Percentiles rank a stretch among this genome's conserved stretches.
These are phyloP conservation scores for Ligustrum vulgare DNA, from an alignment of 257 asterid species.

Conservation along the genomic window DNA sequence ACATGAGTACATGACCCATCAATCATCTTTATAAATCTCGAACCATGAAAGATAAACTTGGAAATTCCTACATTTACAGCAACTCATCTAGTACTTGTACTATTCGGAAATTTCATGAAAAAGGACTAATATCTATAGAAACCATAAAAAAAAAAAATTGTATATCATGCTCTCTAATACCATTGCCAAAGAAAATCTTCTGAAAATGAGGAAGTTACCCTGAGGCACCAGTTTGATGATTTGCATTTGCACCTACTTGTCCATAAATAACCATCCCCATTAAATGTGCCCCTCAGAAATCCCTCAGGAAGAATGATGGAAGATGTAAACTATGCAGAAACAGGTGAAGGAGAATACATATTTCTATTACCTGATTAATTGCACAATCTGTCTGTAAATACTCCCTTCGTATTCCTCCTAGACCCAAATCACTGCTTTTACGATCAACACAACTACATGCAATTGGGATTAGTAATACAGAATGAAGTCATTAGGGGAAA, in stretches of 20 bases:
- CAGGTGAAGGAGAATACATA: conserved; percentile 8
- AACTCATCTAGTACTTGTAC: neutral
- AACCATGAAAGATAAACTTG: conserved; percentile 4
- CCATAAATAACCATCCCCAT: neutral
- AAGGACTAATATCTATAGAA: neutral
- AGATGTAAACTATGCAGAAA: neutral
- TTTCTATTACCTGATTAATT: conserved; percentile 59
- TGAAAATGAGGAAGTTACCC: neutral
- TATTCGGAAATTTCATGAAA: neutral
- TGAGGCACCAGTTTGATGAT: neutral
- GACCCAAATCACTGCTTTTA: conserved; percentile 91
- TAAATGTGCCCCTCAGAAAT: neutral
- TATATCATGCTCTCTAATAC: neutral
- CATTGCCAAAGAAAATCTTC: neutral
- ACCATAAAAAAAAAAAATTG: neutral
- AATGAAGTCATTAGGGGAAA: conserved; percentile 10
- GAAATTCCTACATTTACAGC: conserved; percentile 6
- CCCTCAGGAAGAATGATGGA: neutral
- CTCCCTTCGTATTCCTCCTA: conserved; percentile 85
- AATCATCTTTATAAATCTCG: neutral
- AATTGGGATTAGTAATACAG: conserved; percentile 24
- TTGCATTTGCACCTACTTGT: neutral
- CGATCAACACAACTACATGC: conserved; percentile 80
- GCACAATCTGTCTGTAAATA: conserved; percentile 94
- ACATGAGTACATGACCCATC: neutral